Percentiles rank a stretch among this genome's conserved stretches.
phyloP scores from a whole-genome alignment of 305 asterid genomes.

The Lippia alba region DNA sequence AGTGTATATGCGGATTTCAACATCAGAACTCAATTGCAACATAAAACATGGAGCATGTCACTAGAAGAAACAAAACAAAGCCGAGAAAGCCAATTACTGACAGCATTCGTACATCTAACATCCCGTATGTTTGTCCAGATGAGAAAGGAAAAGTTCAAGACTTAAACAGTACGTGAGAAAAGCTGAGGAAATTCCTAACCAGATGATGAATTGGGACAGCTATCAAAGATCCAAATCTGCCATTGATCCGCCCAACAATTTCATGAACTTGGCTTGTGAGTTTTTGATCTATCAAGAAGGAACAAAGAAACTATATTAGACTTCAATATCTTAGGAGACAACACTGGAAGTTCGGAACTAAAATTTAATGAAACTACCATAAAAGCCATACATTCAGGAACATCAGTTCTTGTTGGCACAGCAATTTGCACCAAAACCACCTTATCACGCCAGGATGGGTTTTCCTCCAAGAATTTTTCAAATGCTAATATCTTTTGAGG shows the following conservation, averaged over 20 bases:
- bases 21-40: slow-evolving; percentile 25
- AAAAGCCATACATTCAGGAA: slow-evolving; percentile 81
- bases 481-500: slow-evolving; percentile 94
- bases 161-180: background rate
- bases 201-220: slow-evolving; percentile 95
- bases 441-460: slow-evolving; percentile 77
- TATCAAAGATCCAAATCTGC: slow-evolving; percentile 83
- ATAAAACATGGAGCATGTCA: slow-evolving; percentile 22
- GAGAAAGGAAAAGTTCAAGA: background rate
- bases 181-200: slow-evolving; percentile 56
- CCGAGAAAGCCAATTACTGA: slow-evolving; percentile 10
- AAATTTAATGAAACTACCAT: slow-evolving; percentile 30
- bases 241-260: slow-evolving; percentile 96
- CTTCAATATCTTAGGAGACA: slow-evolving; percentile 10
- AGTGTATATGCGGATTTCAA: background rate
- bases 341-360: slow-evolving; percentile 16
- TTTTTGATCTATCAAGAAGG: slow-evolving; percentile 68
- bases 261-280: slow-evolving; percentile 98
- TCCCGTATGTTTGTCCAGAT: slow-evolving; percentile 3
- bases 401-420: slow-evolving; percentile 96
- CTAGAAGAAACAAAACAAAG: slow-evolving; percentile 6
- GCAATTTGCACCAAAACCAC: slow-evolving; percentile 97
- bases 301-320: slow-evolving; percentile 31
- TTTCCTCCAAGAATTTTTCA: slow-evolving; percentile 94
- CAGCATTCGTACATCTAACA: background rate